Percentiles rank a stretch among this genome's conserved stretches.
These are phyloP conservation scores for Suhomyces guaymorum DNA, from an alignment of 1,139 yeast genomes.

Conservation along the genomic window DNA sequence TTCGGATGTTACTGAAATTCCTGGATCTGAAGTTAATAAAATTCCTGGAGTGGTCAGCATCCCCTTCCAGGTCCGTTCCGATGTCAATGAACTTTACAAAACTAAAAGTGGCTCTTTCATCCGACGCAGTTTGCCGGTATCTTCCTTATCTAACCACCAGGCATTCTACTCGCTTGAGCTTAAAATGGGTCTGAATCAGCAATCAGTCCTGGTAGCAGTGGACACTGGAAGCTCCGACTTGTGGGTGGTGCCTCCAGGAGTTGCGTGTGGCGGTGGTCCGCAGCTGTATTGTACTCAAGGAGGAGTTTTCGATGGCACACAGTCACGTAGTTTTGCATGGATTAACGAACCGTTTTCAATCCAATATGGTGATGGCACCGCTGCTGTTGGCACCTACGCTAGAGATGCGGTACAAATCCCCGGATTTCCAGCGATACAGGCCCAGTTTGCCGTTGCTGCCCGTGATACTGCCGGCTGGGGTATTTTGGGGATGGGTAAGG, in stretches of 20 bases:
- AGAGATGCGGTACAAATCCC: not conserved
- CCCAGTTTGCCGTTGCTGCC: constrained; percentile 4
- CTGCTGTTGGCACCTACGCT: not conserved
- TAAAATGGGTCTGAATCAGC: not conserved
- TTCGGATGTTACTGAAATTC: no score
- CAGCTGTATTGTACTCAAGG: no score
- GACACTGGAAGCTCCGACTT: not conserved
- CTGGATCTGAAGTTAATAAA: no score
- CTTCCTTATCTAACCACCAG: no score
- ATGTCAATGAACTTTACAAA: no score
- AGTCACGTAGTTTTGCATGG: not conserved
- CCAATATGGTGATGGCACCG: not conserved
- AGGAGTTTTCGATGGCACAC: not conserved
- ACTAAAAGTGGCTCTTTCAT: no score
- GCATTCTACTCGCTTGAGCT: not conserved
- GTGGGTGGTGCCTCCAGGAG: not conserved
- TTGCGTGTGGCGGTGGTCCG: not conserved
- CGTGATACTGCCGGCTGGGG: no score
- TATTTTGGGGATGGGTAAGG: constrained; percentile 23
- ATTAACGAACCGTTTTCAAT: not conserved
- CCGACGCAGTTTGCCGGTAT: no score
- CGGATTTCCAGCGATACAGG: not conserved
- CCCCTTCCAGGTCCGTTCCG: no score
- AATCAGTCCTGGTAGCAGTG: not conserved
- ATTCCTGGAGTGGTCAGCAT: no score